Evolutionary conservation across 2,329 filamentous ascomycete genomes (phyloP), one percentile per base, ranked within the genome.

Genomic region (Davidsoniella neocaledoniae): DNA sequence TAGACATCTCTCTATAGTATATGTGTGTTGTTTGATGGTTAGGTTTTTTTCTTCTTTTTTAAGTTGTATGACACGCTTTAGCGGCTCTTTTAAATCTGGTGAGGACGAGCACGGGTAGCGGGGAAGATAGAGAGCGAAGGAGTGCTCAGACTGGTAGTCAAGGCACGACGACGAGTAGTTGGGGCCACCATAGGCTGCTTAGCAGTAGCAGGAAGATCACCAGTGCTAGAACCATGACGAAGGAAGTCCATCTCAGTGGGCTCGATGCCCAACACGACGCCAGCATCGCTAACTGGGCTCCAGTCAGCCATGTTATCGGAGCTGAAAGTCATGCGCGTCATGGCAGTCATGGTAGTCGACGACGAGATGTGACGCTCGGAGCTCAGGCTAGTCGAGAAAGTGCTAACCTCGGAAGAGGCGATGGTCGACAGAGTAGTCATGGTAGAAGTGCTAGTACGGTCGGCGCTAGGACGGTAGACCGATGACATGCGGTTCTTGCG

Each of bases 391-490:
- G 66, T 64, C 1, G 71, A 72, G 19, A 51, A 33, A 14, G 52
- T 53, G 46, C 48, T 44, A 6, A 38, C 41, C n/a, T 53, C 48
- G 8, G 48, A 50, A 9, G 49, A 53, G 44, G 52, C 52, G 16
- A 50, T 50, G 16, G 73, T 77, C 21, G 51, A 53, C 25, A 53
- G 39, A 17, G 51, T 53, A 16, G 62, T 66, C 1, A 68, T 74
- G 5, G 74, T 77, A 5, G 72, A 77, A 9, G 71, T 73, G 60
- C 73, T 77, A 19, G 66, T 68, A 14, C 74, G 70, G 50, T 70
- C 61, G 37, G 64, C 60, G 8, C 60, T 58, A 4, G 62, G 65
- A 54, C 68, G 66, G 46, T 55, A 59, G 50, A 56, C 56, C 39
- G 48, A 41, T 9, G 52, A 49, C 45, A 47, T 48, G 26, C 59